Conservation (phyloP, 1,139 yeast species). For the Yamadazyma jaroonii region DNA sequence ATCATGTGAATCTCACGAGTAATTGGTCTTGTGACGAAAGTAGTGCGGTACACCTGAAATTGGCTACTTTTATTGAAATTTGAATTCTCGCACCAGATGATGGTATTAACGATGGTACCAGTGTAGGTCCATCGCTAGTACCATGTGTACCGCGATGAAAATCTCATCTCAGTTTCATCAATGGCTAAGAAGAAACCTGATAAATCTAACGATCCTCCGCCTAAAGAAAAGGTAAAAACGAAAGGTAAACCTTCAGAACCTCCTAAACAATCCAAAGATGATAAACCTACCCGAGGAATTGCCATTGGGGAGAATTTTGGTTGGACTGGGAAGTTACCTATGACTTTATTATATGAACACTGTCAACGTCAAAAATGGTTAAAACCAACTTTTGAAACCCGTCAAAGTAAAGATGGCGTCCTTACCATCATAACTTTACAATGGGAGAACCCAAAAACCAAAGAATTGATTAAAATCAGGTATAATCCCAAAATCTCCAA, state of each 20-base stretch:
- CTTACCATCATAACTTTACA: conserved; percentile 59
- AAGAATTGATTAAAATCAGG: conserved; percentile 56
- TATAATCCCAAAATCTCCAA: conserved; percentile 72
- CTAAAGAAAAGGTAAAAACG: not conserved
- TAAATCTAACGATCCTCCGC: not conserved
- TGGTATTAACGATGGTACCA: too few species aligned
- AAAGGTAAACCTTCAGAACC: not conserved
- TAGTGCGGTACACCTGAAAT: too few species aligned
- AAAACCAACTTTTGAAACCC: conserved; percentile 75
- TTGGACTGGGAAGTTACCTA: conserved; percentile 96
- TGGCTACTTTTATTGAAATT: too few species aligned
- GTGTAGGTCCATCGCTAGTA: too few species aligned
- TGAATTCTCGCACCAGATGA: too few species aligned
- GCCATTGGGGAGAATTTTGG: conserved; percentile 50
- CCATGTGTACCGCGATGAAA: too few species aligned
- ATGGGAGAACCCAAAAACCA: conserved; percentile 80
- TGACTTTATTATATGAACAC: conserved; percentile 78
- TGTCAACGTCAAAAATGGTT: conserved; percentile 92
- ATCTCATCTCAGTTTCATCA: too few species aligned
- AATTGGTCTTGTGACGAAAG: too few species aligned
- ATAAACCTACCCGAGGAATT: conserved; percentile 41
- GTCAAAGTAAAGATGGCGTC: conserved; percentile 50
- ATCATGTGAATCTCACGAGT: too few species aligned
- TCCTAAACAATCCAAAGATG: conserved; percentile 3
- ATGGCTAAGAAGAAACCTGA: not conserved